Evolutionary conservation across 1,139 yeast genomes (phyloP).

Genomic region (Debaryomyces subglobosus): DNA sequence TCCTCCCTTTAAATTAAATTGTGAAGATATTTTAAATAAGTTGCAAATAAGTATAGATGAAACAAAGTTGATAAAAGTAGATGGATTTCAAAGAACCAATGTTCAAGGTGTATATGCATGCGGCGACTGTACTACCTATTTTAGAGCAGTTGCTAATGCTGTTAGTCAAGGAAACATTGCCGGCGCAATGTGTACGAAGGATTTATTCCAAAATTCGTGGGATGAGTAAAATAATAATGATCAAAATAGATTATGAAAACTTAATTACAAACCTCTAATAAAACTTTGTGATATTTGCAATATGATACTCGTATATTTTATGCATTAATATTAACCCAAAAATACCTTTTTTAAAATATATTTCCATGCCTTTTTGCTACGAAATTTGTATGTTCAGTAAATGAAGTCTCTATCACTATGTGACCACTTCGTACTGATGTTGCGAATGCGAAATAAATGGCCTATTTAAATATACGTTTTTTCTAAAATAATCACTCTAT

Average conservation of each 20-base stretch:
- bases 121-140: not conserved
- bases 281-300: no score
- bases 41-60: conserved; percentile 5
- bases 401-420: no score
- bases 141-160: not conserved
- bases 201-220: not conserved
- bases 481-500: not conserved
- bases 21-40: conserved; percentile 2
- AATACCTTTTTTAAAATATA: no score
- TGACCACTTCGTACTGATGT: no score
- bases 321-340: no score
- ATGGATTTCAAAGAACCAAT: not conserved
- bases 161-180: not conserved
- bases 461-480: not conserved
- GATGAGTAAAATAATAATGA: not conserved
- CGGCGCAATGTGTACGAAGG: not conserved
- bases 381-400: no score
- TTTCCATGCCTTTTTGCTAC: no score
- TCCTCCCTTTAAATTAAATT: conserved; percentile 6
- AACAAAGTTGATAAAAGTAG: not conserved
- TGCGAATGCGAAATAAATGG: no score
- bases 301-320: no score
- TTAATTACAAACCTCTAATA: no score
- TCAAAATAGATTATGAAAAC: no score
- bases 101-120: not conserved